phyloP scores from a whole-genome alignment of 306 rosid species.

The Rosa rugosa region DNA sequence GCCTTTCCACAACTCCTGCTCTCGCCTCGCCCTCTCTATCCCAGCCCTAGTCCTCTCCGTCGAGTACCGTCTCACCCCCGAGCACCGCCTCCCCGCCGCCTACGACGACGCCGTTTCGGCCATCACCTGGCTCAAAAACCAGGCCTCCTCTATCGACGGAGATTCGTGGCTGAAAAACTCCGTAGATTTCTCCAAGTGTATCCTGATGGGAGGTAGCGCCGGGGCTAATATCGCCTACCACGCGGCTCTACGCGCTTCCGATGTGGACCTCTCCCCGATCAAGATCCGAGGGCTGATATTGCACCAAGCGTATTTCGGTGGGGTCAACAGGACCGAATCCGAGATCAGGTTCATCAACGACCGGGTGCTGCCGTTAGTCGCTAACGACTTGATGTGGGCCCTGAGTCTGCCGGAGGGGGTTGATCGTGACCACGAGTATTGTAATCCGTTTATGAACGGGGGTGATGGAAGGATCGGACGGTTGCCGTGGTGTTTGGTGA shows the following conservation, averaged over 20 bases:
- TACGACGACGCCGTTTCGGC: slow-evolving; percentile 69
- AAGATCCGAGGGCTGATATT: slow-evolving; percentile 50
- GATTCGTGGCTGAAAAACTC: slow-evolving; percentile 57
- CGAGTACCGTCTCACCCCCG: slow-evolving; percentile 79
- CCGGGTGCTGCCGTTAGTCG: slow-evolving; percentile 42
- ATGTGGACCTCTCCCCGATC: slow-evolving; percentile 38
- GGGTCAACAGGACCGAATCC: slow-evolving; percentile 48
- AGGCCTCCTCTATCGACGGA: slow-evolving; percentile 23
- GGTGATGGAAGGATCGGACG: slow-evolving; percentile 47
- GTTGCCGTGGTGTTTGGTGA: slow-evolving; percentile 47
- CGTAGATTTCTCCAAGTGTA: slow-evolving; percentile 48
- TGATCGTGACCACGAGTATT: slow-evolving; percentile 62
- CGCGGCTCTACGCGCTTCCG: slow-evolving; percentile 50
- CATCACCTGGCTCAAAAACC: slow-evolving; percentile 42
- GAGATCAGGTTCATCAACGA: slow-evolving; percentile 46
- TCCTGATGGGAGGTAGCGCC: slow-evolving; percentile 61
- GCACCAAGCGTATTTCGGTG: slow-evolving; percentile 54
- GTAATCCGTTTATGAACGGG: slow-evolving; percentile 42
- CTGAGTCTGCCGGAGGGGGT: slow-evolving; percentile 53
- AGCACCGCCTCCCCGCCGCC: slow-evolving; percentile 86
- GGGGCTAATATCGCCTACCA: slow-evolving; percentile 65
- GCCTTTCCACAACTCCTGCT: slow-evolving; percentile 49
- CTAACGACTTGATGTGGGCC: slow-evolving; percentile 64
- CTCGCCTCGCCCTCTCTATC: slow-evolving; percentile 26
- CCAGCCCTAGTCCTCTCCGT: slow-evolving; percentile 51